phyloP scores from a whole-genome alignment of 1,139 yeast species.

The Zygoascus sp. region DNA sequence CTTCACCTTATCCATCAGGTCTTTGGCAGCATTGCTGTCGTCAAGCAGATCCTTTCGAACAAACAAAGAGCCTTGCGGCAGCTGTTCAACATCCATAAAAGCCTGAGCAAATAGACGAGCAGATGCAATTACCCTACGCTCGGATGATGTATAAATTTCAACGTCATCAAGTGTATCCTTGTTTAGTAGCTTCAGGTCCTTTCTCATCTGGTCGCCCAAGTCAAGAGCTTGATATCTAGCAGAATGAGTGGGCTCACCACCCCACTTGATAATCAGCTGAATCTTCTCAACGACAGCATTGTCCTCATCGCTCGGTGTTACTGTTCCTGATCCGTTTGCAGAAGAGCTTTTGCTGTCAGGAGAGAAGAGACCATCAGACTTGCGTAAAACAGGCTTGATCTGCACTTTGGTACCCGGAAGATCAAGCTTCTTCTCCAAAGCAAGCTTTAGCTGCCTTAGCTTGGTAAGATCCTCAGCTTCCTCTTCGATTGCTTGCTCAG shows the following conservation, averaged over 20 bases:
- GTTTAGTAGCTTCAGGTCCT: conserved; percentile 81
- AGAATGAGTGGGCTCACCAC: conserved; percentile 99
- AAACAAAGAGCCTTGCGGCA: conserved; percentile 74
- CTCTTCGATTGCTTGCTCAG: conserved; percentile 72
- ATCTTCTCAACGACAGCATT: conserved; percentile 89
- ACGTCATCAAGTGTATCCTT: conserved; percentile 80
- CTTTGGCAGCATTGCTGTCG: conserved; percentile 98
- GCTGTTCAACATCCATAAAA: conserved; percentile 61
- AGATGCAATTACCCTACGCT: conserved; percentile 87
- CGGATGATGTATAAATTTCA: conserved; percentile 85
- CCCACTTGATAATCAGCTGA: conserved; percentile 95
- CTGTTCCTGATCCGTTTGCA: background rate
- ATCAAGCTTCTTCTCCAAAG: conserved; percentile 80
- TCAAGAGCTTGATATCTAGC: conserved; percentile 93
- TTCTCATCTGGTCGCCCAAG: conserved; percentile 92
- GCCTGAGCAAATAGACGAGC: conserved; percentile 87
- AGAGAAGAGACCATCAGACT: background rate
- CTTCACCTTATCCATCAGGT: conserved; percentile 94
- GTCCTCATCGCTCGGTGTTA: conserved; percentile 13
- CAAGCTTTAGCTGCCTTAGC: conserved; percentile 67
- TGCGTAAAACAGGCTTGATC: conserved; percentile 73
- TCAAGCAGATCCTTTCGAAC: conserved; percentile 89
- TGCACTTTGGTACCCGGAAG: conserved; percentile 98
- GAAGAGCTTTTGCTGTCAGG: conserved; percentile 24
- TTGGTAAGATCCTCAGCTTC: conserved; percentile 77